Base-by-base conservation (phyloP, 352 stramenopile species). In the Phytopythium sindhum region DNA sequence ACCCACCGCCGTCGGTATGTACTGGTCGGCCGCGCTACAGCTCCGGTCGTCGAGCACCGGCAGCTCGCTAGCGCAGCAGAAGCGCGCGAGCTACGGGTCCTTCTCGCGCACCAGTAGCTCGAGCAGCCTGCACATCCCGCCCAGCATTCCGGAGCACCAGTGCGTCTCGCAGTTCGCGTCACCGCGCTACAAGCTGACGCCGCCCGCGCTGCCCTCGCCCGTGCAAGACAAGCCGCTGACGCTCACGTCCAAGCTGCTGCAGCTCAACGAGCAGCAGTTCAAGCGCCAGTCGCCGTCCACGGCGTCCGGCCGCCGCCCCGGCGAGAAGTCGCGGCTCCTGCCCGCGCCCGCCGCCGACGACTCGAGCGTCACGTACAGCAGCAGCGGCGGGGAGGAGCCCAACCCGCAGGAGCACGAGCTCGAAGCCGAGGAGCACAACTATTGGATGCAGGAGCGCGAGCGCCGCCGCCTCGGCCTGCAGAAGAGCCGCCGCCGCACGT, bases 111-210 rank as follows among this genome's bases (percentile, higher is more conserved):
- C 66, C 9, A 45, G 47, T 53, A 74, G 63, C 61, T 65, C 51
- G 51, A 69, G 63, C 52, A 76, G 66, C 67, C 86, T 88, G 59
- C 77, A 77, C 63, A 88, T 91, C 58, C 80, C 82, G 21, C 71
- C 89, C 68, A 91, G 81, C 64, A 92, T 92, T 61, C 83, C 83
- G 2, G 83, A 92, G 58, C 74, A 92, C 75, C 77, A 90, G 48
- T 75, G 73, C 21, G 65, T 90, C 39, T 78, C 78, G 9, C 80
- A 88, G 41, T 91, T 91, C 47, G 73, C 69, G 45, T 84, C 80
- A 2, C 82, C 82, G 21, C 29, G 67, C 14, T 67, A 61, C 9
- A 62, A 67, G 50, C 52, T 58, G 4, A 21, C 29, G 19, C 31
- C 52, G 19, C 31, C 11, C 29, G 2, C 52, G 31, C 52, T 42